phyloP scores from a whole-genome alignment of 2,329 filamentous ascomycete species.

The Paraphoma sp. region DNA sequence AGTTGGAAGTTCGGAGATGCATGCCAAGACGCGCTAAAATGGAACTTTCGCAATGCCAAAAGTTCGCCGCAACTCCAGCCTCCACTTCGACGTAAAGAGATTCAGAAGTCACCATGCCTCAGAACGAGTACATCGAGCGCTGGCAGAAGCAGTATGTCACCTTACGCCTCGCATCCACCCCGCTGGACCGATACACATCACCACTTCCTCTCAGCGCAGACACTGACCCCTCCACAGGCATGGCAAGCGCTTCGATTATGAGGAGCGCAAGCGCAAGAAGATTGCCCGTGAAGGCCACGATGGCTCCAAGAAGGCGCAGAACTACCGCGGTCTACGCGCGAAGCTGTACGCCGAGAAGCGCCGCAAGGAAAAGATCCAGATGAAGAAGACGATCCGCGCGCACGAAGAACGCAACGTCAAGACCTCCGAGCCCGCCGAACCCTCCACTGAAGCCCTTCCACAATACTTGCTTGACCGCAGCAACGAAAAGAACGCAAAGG shows the following conservation, averaged over 20 bases:
- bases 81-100: conserved; percentile 10
- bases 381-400: conserved; percentile 70
- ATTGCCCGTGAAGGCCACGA: conserved; percentile 88
- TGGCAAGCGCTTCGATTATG: conserved; percentile 71
- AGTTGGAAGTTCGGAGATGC: conserved; percentile 15
- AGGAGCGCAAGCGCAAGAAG: conserved; percentile 88
- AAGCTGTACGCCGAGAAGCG: conserved; percentile 94
- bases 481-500: conserved; percentile 72
- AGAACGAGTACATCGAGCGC: conserved; percentile 81
- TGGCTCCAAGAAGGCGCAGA: conserved; percentile 88
- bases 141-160: conserved; percentile 67
- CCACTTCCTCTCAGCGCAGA: background rate
- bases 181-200: background rate
- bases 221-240: conserved; percentile 32
- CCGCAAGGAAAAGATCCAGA: conserved; percentile 80
- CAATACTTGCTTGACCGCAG: conserved; percentile 92
- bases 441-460: conserved; percentile 81
- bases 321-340: conserved; percentile 86
- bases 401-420: conserved; percentile 98
- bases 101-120: conserved; percentile 63
- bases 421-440: conserved; percentile 77
- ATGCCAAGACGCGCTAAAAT: conserved; percentile 23
- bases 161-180: conserved; percentile 15
- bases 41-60: conserved; percentile 31
- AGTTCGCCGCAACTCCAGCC: conserved; percentile 18